Base-by-base conservation (phyloP, 129 eudicot genomes). In the Scalesia atractyloides region DNA sequence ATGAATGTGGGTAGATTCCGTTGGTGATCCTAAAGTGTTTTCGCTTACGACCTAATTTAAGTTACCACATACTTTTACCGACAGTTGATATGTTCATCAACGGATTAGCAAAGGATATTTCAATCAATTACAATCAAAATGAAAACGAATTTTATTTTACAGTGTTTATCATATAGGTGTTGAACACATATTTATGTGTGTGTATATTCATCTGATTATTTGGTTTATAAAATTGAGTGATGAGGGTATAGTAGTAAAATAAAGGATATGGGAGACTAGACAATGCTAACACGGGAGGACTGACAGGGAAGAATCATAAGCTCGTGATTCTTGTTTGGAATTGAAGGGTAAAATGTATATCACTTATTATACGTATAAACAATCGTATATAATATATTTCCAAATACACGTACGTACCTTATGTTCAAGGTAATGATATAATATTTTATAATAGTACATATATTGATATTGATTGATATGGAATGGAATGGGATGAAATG, bases 281-380 rank as follows among this genome's bases (percentile, higher is more conserved):
- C 73, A 82, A 76, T 65, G 82, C 73, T 66, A 54, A 41, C 78
- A 64, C 51, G 76, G 62, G 77, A 71, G 63, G 78, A 69, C 61
- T 59, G 72, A 78, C 52, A 72, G 67, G 68, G 80, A 81, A 73
- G 84, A 81, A 81, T 85, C 50, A 81, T 69, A 79, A 81, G 81
- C 97, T 91, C 91, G 97, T 91, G 97, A 91, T 77, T 77, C 79
- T 77, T 73, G 81, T 68, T 80, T 85, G 94, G 89, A 79, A 79
- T 75, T 70, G 78, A 78, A 84, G 73, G 84, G 86, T 71, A 75
- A 84, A 75, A 68, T 56, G 39, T 56, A 57, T 66, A 51, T 51
- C 79, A 51, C 57, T 15, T 36, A 22, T 76, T 17, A 69, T 73
- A 61, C 63, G 44, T 37, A 59, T 59, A 59, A 12, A 26, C 41